Percentiles rank a stretch among this genome's conserved stretches.
Evolutionary conservation across 805 yeast species (phyloP).

Genomic region (Torulaspora microellipsoides): DNA sequence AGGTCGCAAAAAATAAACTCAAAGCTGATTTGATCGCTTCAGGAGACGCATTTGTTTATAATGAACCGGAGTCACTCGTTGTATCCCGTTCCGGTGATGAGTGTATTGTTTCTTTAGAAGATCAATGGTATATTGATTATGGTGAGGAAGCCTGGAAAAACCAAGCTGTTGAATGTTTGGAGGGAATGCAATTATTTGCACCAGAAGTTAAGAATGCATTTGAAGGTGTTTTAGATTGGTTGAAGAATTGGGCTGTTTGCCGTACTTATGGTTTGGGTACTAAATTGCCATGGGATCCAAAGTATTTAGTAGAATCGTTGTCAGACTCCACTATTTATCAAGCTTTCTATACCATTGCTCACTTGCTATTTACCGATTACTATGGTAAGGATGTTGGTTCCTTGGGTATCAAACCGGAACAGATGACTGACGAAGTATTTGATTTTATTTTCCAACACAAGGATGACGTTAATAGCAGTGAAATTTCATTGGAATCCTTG

Average conservation of each 20-base stretch:
- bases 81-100: conserved; percentile 95
- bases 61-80: conserved; percentile 89
- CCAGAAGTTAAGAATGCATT: conserved; percentile 86
- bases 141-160: conserved; percentile 91
- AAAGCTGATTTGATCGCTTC: conserved; percentile 72
- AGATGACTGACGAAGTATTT: conserved; percentile 89
- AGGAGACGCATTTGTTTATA: conserved; percentile 82
- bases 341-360: conserved; percentile 88
- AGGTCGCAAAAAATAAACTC: conserved; percentile 82
- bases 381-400: conserved; percentile 75
- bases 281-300: conserved; percentile 93
- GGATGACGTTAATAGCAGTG: conserved; percentile 48
- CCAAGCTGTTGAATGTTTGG: conserved; percentile 74
- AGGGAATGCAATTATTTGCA: conserved; percentile 69
- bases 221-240: conserved; percentile 92
- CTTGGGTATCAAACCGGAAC: conserved; percentile 69
- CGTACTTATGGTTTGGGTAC: conserved; percentile 96
- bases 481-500: conserved; percentile 64
- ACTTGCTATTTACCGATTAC: conserved; percentile 79
- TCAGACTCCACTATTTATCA: conserved; percentile 96
- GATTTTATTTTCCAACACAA: conserved; percentile 80
- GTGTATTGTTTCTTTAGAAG: conserved; percentile 94
- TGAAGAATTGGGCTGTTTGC: conserved; percentile 96
- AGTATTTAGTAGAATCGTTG: conserved; percentile 86
- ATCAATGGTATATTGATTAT: conserved; percentile 97